A percentile compares a stretch with the other conserved stretches of the same genome.
These are phyloP conservation scores for Meira nashicola DNA, from an alignment of 1,284 basidiomycete species.

Conservation along the genomic window DNA sequence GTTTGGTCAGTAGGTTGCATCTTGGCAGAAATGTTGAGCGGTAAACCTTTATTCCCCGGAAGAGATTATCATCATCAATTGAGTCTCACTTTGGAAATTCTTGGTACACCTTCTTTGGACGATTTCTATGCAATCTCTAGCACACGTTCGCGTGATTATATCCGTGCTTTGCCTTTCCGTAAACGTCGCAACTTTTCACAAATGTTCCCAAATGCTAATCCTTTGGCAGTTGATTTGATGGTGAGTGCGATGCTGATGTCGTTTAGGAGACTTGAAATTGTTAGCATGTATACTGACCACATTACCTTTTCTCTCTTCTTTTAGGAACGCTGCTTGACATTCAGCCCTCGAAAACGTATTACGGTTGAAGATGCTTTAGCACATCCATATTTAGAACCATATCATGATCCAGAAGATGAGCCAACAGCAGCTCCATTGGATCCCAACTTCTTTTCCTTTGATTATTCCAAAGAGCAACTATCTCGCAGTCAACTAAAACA, in stretches of 20 bases:
- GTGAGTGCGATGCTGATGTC: constrained; percentile 66
- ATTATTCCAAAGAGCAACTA: constrained; percentile 54
- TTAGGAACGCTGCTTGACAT: constrained; percentile 71
- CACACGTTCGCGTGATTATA: constrained; percentile 78
- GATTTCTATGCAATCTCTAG: constrained; percentile 87
- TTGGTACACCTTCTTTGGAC: constrained; percentile 85
- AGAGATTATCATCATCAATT: constrained; percentile 92
- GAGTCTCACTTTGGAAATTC: constrained; percentile 79
- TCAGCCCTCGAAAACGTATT: constrained; percentile 54
- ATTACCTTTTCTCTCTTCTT: too few relatives aligned
- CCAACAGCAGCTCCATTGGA: constrained; percentile 46
- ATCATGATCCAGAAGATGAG: constrained; percentile 52
- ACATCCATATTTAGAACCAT: constrained; percentile 49
- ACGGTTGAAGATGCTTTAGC: constrained; percentile 50
- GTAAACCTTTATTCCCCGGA: constrained; percentile 90
- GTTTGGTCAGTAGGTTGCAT: constrained; percentile 92
- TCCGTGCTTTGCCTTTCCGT: constrained; percentile 69
- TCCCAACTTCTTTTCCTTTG: constrained; percentile 49
- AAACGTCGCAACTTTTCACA: constrained; percentile 57
- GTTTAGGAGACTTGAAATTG: background rate
- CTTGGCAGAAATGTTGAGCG: constrained; percentile 90
- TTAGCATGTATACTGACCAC: background rate
- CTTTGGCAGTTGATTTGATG: constrained; percentile 78
- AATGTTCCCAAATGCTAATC: constrained; percentile 22
- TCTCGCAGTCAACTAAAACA: constrained; percentile 53